Percentiles rank a stretch among this genome's conserved stretches.
phyloP scores from a whole-genome alignment of 305 asterid species.

The Fraxinus xanthoxyloides region DNA sequence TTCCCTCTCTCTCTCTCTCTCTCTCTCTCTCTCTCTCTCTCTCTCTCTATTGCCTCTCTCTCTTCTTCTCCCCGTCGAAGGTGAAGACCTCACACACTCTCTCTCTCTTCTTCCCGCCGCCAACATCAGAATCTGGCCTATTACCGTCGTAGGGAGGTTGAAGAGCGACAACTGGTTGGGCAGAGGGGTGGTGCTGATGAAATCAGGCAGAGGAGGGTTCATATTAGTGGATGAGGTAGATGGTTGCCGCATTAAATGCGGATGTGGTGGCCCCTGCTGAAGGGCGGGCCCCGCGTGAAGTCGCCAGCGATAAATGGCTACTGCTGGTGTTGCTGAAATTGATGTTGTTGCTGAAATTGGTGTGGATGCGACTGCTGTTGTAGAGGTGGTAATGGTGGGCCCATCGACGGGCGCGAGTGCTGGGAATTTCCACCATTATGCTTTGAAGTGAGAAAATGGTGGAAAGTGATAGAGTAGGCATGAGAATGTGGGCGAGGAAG shows the following conservation, averaged over 20 bases:
- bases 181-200: conserved; percentile 51
- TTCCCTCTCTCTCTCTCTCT: too few relatives aligned
- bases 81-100: too few relatives aligned
- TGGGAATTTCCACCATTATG: conserved; percentile 65
- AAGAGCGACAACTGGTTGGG: conserved; percentile 49
- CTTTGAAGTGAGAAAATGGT: background rate
- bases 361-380: conserved; percentile 40
- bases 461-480: background rate
- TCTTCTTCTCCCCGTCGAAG: too few relatives aligned
- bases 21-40: too few relatives aligned
- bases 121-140: background rate
- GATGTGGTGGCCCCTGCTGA: conserved; percentile 70
- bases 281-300: conserved; percentile 72
- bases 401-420: conserved; percentile 57
- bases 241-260: conserved; percentile 76
- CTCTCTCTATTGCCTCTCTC: too few relatives aligned
- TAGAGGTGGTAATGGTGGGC: conserved; percentile 32
- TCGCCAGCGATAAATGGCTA: conserved; percentile 46
- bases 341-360: too few relatives aligned
- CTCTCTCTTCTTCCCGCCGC: too few relatives aligned
- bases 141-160: conserved; percentile 63
- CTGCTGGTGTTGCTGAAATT: conserved; percentile 29
- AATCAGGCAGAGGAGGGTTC: conserved; percentile 59
- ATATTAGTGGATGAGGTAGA: conserved; percentile 83
- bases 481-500: background rate